Evolutionary conservation across 352 stramenopile species (phyloP), one percentile per base, ranked within the genome.

Genomic region (Phytopythium mirpurense): DNA sequence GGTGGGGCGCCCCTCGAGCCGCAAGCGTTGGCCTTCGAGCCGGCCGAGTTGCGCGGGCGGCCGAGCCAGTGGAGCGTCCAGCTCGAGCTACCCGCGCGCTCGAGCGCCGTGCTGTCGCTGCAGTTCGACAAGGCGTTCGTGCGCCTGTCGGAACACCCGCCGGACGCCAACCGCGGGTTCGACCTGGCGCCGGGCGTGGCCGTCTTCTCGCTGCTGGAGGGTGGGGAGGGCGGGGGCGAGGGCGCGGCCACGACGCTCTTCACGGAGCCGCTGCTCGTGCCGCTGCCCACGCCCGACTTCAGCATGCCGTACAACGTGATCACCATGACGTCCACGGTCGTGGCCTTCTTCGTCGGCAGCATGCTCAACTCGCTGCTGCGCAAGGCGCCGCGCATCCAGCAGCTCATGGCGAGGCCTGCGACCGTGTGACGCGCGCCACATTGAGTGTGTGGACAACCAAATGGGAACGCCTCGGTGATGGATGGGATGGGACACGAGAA

Each of bases 291-390:
- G 31, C 86, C 86, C 15, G 86, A 96, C 63, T 94, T 95, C 54
- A 94, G 82, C 56, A 95, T 96, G 85, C 85, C 85, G 51, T 96
- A 93, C 67, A 95, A 95, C 48, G 85, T 96, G 14, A 96, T 96
- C 58, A 92, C 78, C 29, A 84, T 96, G 70, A 94, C 85, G 18
- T 93, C 81, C 36, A 94, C 86, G n/a, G 74, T 95, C 49, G 69
- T 95, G 15, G 82, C 78, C 45, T 95, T 93, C 65, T 86, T 90
- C 41, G 71, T 89, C 21, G 86, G 82, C n/a, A 88, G 74, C 14
- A 86, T 92, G 66, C 72, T 96, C 42, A 93, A 92, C 42, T 75
- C 82, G 31, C 65, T 91, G 16, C 68, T 93, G 34, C 79, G 78
- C 34, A 90, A 90, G 41, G 62, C 77, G 9, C 75, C 80, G 26